phyloP scores from a whole-genome alignment of 331 rosid genomes.

The Rosa hybrid region DNA sequence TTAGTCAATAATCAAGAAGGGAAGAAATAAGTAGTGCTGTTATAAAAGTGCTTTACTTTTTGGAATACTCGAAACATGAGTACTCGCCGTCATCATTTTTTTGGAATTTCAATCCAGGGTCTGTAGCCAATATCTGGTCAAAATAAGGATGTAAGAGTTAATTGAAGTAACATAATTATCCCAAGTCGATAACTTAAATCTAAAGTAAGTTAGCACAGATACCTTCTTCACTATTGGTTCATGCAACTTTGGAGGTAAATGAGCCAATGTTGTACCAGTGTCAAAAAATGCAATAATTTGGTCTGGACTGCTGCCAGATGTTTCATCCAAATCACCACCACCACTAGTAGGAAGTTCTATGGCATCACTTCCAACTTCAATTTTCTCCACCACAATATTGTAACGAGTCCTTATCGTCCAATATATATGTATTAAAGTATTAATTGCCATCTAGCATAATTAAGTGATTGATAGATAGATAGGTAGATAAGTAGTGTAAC shows the following conservation, averaged over 20 bases:
- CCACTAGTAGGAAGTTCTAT: slow-evolving; percentile 57
- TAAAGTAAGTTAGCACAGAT: background rate
- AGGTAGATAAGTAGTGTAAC: slow-evolving; percentile 30
- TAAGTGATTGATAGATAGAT: background rate
- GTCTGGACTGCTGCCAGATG: slow-evolving; percentile 34
- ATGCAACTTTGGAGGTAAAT: slow-evolving; percentile 55
- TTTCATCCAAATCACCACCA: background rate
- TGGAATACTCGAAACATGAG: slow-evolving; percentile 54
- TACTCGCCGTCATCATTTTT: slow-evolving; percentile 54
- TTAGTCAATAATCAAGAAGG: background rate
- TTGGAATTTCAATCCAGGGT: slow-evolving; percentile 50
- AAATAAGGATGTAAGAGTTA: background rate
- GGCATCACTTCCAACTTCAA: slow-evolving; percentile 63
- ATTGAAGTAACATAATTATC: background rate
- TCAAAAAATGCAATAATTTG: slow-evolving; percentile 70
- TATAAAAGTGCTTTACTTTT: slow-evolving; percentile 43
- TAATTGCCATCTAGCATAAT: background rate
- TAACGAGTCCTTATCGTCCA: slow-evolving; percentile 65
- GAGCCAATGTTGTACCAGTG: slow-evolving; percentile 96
- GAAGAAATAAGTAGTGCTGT: background rate
- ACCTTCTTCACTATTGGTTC: slow-evolving; percentile 51
- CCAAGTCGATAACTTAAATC: background rate
- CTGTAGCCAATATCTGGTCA: slow-evolving; percentile 47
- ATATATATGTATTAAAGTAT: background rate
- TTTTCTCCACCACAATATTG: slow-evolving; percentile 64